phyloP scores from a whole-genome alignment of 208 protist genomes.

The Sergeia podlipaevii region DNA sequence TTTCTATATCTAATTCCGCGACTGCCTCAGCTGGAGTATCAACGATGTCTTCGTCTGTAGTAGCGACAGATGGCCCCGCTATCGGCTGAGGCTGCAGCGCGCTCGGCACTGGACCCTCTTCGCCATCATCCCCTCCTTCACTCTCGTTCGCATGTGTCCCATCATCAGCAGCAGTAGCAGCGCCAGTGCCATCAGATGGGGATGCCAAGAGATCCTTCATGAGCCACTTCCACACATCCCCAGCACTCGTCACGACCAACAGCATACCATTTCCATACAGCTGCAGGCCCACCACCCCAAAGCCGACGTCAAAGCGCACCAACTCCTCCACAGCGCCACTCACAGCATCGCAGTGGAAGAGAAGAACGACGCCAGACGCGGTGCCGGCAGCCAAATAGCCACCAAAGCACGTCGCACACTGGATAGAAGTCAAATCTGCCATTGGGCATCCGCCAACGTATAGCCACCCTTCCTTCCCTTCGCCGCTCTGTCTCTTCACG shows the following conservation, averaged over 20 bases:
- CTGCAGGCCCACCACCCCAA: slow-evolving; percentile 63
- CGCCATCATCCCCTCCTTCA: slow-evolving; percentile 1
- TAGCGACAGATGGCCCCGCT: too few relatives aligned
- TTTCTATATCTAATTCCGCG: too few relatives aligned
- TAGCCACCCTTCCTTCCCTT: slow-evolving; percentile 20
- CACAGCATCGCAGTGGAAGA: slow-evolving; percentile 35
- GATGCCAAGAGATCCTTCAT: slow-evolving; percentile 44
- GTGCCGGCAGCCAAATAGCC: slow-evolving; percentile 59
- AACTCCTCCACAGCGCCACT: slow-evolving; percentile 33
- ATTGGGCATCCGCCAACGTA: slow-evolving; percentile 17
- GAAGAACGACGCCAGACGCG: slow-evolving; percentile 62
- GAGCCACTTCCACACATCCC: slow-evolving; percentile 85
- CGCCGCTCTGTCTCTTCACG: too few relatives aligned
- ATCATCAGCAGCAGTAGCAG: background rate
- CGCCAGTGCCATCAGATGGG: background rate
- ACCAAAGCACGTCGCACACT: slow-evolving; percentile 54
- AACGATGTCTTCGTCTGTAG: too few relatives aligned
- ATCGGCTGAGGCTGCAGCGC: too few relatives aligned
- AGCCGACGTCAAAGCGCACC: slow-evolving; percentile 81
- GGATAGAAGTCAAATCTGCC: slow-evolving; percentile 24
- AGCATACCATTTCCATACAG: slow-evolving; percentile 51
- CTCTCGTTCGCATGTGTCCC: too few relatives aligned
- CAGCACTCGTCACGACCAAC: slow-evolving; percentile 64
- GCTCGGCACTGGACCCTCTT: slow-evolving; percentile 1
- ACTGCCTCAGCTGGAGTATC: too few relatives aligned